phyloP scores from a whole-genome alignment of 176 grass and related monocot genomes.

The Calamus simplicifolius region DNA sequence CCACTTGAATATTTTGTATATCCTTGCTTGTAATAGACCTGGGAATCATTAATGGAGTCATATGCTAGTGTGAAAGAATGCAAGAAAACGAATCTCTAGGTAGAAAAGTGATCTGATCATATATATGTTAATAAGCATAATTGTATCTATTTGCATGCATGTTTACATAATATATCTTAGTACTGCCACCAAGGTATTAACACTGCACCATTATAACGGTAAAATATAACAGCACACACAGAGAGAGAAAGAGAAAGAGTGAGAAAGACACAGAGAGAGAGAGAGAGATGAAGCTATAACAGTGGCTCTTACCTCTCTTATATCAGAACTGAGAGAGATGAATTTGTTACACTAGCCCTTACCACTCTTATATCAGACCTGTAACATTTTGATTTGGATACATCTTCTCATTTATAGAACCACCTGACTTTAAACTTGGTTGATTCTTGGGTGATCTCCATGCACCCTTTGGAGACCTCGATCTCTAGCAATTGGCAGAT shows the following conservation, averaged over 20 bases:
- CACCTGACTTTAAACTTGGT: constrained; percentile 67
- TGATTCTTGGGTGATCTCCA: constrained; percentile 34
- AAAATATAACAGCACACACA: too few relatives aligned
- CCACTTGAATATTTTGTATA: constrained; percentile 51
- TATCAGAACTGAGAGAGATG: constrained; percentile 19
- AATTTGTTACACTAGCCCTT: constrained; percentile 8
- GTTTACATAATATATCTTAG: too few relatives aligned
- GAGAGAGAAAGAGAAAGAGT: not conserved
- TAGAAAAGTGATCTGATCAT: too few relatives aligned
- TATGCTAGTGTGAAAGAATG: not conserved
- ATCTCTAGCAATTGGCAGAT: constrained; percentile 77
- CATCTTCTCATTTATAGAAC: constrained; percentile 91
- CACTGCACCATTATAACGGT: too few relatives aligned
- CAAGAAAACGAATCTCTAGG: too few relatives aligned
- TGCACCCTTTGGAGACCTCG: constrained; percentile 31
- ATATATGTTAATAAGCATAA: too few relatives aligned
- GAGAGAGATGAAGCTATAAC: constrained; percentile 8
- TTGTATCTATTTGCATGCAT: too few relatives aligned
- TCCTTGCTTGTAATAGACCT: constrained; percentile 98
- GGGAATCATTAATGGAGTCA: constrained; percentile 26
- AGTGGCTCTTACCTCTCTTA: constrained; percentile 61
- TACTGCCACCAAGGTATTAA: too few relatives aligned
- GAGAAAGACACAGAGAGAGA: too few relatives aligned
- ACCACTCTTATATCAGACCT: constrained; percentile 93
- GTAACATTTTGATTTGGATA: constrained; percentile 80